Base-by-base conservation (phyloP, 176 grass and related monocot genomes). In the Areca catechu region DNA sequence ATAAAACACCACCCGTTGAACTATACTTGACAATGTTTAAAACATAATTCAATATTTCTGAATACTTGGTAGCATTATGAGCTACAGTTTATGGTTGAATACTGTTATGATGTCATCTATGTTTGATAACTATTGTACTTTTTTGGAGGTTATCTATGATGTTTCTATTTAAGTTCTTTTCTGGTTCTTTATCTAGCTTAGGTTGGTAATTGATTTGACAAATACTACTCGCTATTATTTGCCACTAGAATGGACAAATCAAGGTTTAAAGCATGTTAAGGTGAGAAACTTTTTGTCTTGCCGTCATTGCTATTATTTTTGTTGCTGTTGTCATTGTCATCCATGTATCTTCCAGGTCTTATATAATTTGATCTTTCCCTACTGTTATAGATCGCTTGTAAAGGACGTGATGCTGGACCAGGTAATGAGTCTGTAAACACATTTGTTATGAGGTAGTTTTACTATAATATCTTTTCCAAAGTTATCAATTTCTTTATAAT, bases 151-250 rank as follows among this genome's bases (percentile, higher is more conserved):
- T 12, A 0, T 43, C 34, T 43, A 14, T 12, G 34, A 12, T 43
- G 9, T 12, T 43, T 43, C 2, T 43, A 2, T 43, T 43, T 43
- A 64, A 73, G 16, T 63, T 16, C 4, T 7, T 17, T 37, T 22
- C 15, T 18, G 23, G 3, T 22, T 54, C 7, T 77, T 75, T 79
- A 78, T 76, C 51, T 74, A 98, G 94, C 76, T 98, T 71, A 88
- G 94, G 21, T 82, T 98, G 76, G 88, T 98, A 43, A 71, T 98
- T 84, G 94, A 98, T 72, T 91, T 98, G 81, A 98, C 94, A 76
- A 98, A 98, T 79, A 98, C 94, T 60, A 83, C 54, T 28, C 54
- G 88, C 28, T 98, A 98, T 65, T 98, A 98, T 65, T 82, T 65
- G 54, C 47, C 78, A 56, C 54, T 74, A 61, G 94, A 93, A 79